Percentiles rank a stretch among this genome's conserved stretches.
phyloP scores from a whole-genome alignment of 495 filamentous ascomycete species.

The Recurvomyces mirabilis region DNA sequence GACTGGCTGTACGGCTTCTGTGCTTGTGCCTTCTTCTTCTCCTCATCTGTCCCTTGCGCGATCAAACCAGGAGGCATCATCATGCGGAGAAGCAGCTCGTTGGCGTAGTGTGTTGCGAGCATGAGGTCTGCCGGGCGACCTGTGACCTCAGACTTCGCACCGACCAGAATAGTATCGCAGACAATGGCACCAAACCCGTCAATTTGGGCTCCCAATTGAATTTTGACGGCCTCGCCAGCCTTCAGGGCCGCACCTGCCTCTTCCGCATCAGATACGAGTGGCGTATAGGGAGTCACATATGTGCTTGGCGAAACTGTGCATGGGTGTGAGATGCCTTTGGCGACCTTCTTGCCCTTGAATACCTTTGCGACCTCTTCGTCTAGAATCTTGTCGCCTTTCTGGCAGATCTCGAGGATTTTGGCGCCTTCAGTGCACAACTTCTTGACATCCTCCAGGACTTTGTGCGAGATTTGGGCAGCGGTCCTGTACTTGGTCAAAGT shows the following conservation, averaged over 20 bases:
- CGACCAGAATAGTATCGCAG: constrained; percentile 77
- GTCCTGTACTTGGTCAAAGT: constrained; percentile 98
- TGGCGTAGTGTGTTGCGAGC: constrained; percentile 85
- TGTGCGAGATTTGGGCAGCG: constrained; percentile 86
- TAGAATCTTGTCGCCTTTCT: constrained; percentile 88
- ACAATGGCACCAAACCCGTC: constrained; percentile 95
- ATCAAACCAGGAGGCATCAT: constrained; percentile 82
- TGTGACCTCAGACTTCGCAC: constrained; percentile 46
- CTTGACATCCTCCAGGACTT: constrained; percentile 74
- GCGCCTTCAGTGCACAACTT: constrained; percentile 64
- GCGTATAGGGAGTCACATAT: constrained; percentile 94
- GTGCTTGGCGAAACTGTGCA: constrained; percentile 91
- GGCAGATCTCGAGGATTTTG: constrained; percentile 85
- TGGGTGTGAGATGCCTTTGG: constrained; percentile 86
- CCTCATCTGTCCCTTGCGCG: constrained; percentile 75
- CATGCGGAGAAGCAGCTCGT: constrained; percentile 82
- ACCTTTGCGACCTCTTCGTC: constrained; percentile 91
- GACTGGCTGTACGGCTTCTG: constrained; percentile 69
- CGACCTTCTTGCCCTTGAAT: constrained; percentile 94
- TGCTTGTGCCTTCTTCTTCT: constrained; percentile 75
- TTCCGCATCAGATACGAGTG: constrained; percentile 68
- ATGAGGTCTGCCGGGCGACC: constrained; percentile 76
- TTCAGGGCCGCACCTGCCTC: constrained; percentile 72
- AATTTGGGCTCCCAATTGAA: constrained; percentile 95
- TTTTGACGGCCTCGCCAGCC: constrained; percentile 77